Base-by-base conservation (phyloP, 2,329 filamentous ascomycete species). In the Colletotrichum gigasporum region DNA sequence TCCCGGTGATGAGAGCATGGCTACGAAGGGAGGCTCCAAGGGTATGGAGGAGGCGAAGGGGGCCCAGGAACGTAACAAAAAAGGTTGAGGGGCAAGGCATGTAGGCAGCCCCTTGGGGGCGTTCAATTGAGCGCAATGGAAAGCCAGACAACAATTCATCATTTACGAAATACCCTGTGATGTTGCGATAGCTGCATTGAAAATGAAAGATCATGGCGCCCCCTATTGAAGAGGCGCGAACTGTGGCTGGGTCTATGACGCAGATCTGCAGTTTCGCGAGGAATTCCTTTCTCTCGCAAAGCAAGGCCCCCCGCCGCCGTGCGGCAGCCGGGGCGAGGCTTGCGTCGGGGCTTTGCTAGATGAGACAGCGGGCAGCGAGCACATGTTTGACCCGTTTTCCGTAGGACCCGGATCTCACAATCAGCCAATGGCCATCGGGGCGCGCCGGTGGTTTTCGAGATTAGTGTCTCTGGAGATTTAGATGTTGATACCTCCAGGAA, bases 91-190 rank as follows among this genome's bases (percentile, higher is more conserved):
- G 61, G 20, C 41, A 35, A 10, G 47, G 61, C 61, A 64, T 35
- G 61, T 39, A 64, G 48, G 41, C 61, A 59, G 50, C 48, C 42
- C 35, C 61, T 55, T 47, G 53, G 42, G 35, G 58, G 32, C 50
- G 61, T 61, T 64, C 48, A 50, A 48, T 55, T 55, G 61, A 61
- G 32, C 35, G 56, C 56, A 61, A 61, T 61, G 56, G 48, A 56
- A 52, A 64, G 42, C 24, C 56, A 44, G 37, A 53, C 28, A 26
- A 37, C 11, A 44, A 18, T 52, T 34, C 11, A n/a, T 32, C 26
- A 26, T 30, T n/a, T n/a, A n/a, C n/a, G 12, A 34, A 11, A n/a
- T n/a, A n/a, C n/a, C n/a, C n/a, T n/a, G 32, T n/a, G 34, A 18
- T 26, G 14, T 22, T 34, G 6, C 12, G 30, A 35, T 39, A 12